Base-by-base conservation (phyloP, 106 monocot genomes). In the Phalaenopsis aphrodite region DNA sequence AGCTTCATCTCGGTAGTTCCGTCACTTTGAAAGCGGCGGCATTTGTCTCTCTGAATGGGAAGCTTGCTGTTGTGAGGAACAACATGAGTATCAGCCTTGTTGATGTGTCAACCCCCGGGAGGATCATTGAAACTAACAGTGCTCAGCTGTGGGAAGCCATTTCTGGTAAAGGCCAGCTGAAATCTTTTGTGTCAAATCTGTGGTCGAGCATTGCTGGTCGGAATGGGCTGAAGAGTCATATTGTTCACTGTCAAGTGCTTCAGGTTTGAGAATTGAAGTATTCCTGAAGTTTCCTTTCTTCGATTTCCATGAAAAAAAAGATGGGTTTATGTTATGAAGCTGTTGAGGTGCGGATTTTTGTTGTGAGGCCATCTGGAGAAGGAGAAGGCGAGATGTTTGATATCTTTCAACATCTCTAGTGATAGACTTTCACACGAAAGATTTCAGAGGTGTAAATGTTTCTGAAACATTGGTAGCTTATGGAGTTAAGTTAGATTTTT, bases 231-330 rank as follows among this genome's bases (percentile, higher is more conserved):
- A 87, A 82, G 71, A 81, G 78, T 75, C 87, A 85, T 41, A 85
- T 90, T 41, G 79, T 90, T 75, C 85, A 90, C 43, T 90, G 87
- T 76, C 90, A 90, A 68, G 90, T 90, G 56, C 87, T 90, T 81
- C 90, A 87, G 75, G 79, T 83, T 24, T 90, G 82, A 90, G 42
- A 79, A 36, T 38, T 69, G 39, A 69, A 69, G 69, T 69, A 1
- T 61, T 21, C 3, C 61, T 69, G 12, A 69, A 14, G 69, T 37
- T 15, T 69, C 69, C 39, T 69, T 39, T 38, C 39, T 37, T 39
- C 2, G 8, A 69, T 39, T 69, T 69, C 21, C 23, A 69, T 69
- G 1, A 14, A 69, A 38, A 12, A 38, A 19, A 1, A 39, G 69
- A 38, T 15, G 4, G 39, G 15, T 15, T 69, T 39, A 69, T 69